These are phyloP conservation scores for Pythium dissotocum DNA, from an alignment of 352 stramenopile genomes.

Conservation along the genomic window DNA sequence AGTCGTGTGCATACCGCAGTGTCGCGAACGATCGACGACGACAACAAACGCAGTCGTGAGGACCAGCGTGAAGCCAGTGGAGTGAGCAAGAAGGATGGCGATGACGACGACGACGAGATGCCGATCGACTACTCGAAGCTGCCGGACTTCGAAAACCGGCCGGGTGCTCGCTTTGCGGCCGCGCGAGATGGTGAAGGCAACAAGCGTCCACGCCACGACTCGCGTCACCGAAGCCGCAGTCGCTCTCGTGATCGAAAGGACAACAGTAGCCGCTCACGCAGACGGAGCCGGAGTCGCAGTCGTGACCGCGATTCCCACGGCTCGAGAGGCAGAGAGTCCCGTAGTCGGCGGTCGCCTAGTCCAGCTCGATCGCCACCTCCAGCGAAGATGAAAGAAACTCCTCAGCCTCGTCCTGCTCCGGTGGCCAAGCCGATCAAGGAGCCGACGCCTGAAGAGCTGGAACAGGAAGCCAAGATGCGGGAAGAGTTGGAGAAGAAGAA, in stretches of 20 bases:
- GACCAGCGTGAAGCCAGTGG: neutral
- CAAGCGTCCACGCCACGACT: conserved; percentile 7
- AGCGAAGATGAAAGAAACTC: conserved; percentile 4
- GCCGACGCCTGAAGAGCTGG: conserved; percentile 13
- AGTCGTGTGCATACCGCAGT: conserved; percentile 57
- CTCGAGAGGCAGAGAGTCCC: neutral
- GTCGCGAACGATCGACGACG: conserved; percentile 33
- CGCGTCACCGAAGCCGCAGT: conserved; percentile 38
- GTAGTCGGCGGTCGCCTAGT: conserved; percentile 15
- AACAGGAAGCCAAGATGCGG: conserved; percentile 28
- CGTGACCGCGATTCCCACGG: neutral
- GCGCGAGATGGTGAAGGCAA: conserved; percentile 31
- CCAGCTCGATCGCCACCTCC: conserved; percentile 4
- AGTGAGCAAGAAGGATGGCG: neutral
- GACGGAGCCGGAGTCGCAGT: conserved; percentile 16
- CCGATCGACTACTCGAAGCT: conserved; percentile 83
- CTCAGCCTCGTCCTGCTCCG: neutral
- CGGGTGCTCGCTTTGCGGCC: conserved; percentile 25
- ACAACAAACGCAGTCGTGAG: neutral
- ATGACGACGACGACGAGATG: conserved; percentile 42
- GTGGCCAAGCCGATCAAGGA: conserved; percentile 11
- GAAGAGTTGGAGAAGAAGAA: conserved; percentile 52
- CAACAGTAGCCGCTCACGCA: neutral
- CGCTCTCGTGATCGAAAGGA: neutral
- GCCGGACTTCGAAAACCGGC: conserved; percentile 61